Conservation (phyloP, 208 protist species). For the Leishmania guyanensis region DNA sequence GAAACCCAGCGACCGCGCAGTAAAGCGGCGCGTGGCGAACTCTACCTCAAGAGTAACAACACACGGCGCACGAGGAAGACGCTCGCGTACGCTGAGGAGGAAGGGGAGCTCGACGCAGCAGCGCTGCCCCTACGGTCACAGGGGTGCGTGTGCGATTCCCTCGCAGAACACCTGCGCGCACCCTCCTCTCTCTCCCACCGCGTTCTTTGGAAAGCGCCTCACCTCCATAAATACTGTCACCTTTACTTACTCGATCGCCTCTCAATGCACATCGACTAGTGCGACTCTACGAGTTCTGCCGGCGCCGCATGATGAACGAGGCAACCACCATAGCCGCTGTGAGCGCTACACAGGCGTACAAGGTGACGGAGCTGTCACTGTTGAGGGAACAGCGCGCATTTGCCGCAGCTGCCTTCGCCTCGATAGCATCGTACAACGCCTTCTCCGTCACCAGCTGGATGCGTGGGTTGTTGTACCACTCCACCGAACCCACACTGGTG, state of each 20-base stretch:
- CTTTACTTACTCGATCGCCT: too few species aligned
- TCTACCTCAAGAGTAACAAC: not conserved
- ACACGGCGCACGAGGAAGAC: not conserved
- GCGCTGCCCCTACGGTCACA: not conserved
- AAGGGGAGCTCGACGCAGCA: not conserved
- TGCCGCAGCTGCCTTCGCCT: slow-evolving; percentile 36
- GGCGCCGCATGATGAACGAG: slow-evolving; percentile 23
- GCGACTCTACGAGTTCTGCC: slow-evolving; percentile 12
- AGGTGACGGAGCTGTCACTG: slow-evolving; percentile 14
- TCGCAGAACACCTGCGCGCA: not conserved
- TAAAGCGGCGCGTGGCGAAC: not conserved
- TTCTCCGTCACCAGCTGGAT: slow-evolving; percentile 66
- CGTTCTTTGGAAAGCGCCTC: not conserved
- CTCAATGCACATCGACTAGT: not conserved
- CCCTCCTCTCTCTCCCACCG: not conserved
- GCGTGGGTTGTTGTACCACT: slow-evolving; percentile 89
- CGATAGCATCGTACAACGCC: slow-evolving; percentile 54
- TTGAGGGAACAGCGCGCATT: slow-evolving; percentile 17
- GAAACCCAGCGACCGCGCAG: not conserved
- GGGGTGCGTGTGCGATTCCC: not conserved
- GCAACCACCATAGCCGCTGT: slow-evolving; percentile 32
- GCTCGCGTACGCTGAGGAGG: not conserved
- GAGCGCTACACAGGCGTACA: slow-evolving; percentile 22
- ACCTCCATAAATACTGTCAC: not conserved
- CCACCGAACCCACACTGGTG: slow-evolving; percentile 59